Base-by-base conservation (phyloP, 192 early-diverging fungal genomes). In the Gonapodya prolifera region DNA sequence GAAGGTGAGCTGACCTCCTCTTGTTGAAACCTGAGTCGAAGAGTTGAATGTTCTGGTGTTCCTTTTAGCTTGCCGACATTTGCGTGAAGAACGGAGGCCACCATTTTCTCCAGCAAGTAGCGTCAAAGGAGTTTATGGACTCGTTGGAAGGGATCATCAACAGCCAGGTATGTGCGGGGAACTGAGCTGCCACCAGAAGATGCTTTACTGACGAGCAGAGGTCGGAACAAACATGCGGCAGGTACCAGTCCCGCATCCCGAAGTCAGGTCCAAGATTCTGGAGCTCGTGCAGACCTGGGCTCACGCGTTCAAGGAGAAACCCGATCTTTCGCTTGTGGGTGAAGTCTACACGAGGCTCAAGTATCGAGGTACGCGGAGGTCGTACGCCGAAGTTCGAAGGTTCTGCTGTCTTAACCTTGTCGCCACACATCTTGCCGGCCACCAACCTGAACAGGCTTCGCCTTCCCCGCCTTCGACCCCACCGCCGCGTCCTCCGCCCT, bases 61-160 rank as follows among this genome's bases (percentile, higher is more conserved):
- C 30, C 35, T 34, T 34, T 1, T 80, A 94, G 90, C 83, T 98
- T 45, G 85, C 90, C 0, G 97, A 99, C 81, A 92, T 91, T 34
- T 96, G 94, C 79, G 93, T 98, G 30, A 99, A 99, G 83, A 99
- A 99, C 82, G 91, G 92, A 33, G 97, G 97, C 0, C 81, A 85
- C 32, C 88, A 92, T 35, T 94, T 99, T 81, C 82, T 97, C 61
- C 86, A 89, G 17, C 94, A 98, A 81, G 84, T 98, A 36, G 91
- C 96, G 2, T 87, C 89, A 2, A 86, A 92, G 35, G 96, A 98
- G 69, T 98, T 99, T 82, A 88, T 95, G 35, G 96, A 98, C 81
- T 89, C 92, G 69, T 80, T 98, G 36, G 87, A 88, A 0, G 86
- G 86, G 0, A 79, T 96, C 16, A 77, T 88, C 28, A 86, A 85